Conservation (phyloP, 202 grass and related monocot genomes). For the Schoenoplectus tabernaemontani region DNA sequence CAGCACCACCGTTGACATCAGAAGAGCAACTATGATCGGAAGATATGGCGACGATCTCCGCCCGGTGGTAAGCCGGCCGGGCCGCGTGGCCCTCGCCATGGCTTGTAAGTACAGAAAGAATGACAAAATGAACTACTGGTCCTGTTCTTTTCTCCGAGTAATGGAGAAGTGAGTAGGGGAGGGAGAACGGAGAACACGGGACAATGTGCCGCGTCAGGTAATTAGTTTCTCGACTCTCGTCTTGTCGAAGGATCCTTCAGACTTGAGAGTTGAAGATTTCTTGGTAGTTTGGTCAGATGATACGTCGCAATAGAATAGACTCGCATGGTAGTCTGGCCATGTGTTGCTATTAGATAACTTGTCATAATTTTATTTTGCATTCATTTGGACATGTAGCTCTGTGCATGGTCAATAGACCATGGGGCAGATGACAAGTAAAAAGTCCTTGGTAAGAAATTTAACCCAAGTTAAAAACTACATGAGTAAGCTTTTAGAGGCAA, state of each 20-base stretch:
- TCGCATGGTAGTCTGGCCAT: too few relatives aligned
- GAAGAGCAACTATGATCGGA: slow-evolving; percentile 55
- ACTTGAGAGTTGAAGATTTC: background rate
- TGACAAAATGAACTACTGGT: background rate
- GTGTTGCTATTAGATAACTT: too few relatives aligned
- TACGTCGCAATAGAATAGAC: background rate
- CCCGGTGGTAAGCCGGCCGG: slow-evolving; percentile 37
- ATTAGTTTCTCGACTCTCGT: background rate
- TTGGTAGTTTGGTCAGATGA: background rate
- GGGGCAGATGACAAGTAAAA: too few relatives aligned
- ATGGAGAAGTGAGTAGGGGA: background rate
- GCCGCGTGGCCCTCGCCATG: slow-evolving; percentile 44
- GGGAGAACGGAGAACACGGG: too few relatives aligned
- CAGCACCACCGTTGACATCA: slow-evolving; percentile 53
- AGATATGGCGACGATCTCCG: slow-evolving; percentile 41
- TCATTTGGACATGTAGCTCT: too few relatives aligned
- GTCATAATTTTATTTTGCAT: too few relatives aligned
- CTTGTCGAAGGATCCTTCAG: background rate
- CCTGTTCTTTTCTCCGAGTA: background rate
- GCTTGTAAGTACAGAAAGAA: background rate
- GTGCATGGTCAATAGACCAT: too few relatives aligned
- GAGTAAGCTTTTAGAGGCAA: too few relatives aligned
- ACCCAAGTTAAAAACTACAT: too few relatives aligned
- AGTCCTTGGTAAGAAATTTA: too few relatives aligned
- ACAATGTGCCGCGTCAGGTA: background rate